Base-by-base conservation (phyloP, 2,329 filamentous ascomycete species). In the Arthrobotrys sphaeroides region DNA sequence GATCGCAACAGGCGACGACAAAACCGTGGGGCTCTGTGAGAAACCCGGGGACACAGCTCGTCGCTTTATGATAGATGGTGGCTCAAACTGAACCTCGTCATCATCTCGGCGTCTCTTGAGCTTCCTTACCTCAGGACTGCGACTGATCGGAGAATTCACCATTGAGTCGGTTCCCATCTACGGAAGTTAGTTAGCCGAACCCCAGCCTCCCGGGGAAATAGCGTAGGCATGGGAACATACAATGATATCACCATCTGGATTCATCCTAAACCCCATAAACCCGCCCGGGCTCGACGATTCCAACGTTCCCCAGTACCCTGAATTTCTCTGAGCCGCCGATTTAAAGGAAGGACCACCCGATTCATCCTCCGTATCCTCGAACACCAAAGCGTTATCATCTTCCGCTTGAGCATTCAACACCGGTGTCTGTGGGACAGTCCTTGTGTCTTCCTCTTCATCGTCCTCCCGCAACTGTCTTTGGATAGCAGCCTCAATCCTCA, bases 401-500 rank as follows among this genome's bases (percentile, higher is more conserved):
- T 69, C 73, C 7, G 28, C 24, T 33, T 76, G 66, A 12, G 66
- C 73, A 28, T 68, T 49, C 24, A 70, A 38, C n/a, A 69, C 49
- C n/a, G 64, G 73, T 12, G 73, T 76, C 40, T 69, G 73, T 20
- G 73, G 64, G 7, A 70, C 64, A 3, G 73, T 76, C 6, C 66
- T 55, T n/a, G 42, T 66, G 20, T 69, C 66, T n/a, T 77, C 61
- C 13, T 77, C 66, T 33, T 78, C 79, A 28, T 80, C 79, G n/a
- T 80, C 79, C 82, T 98, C 95, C 43, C 93, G 91, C 26, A 98
- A 94, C 83, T 97, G 95, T 59, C 93, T 91, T 77, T 99, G 93
- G 3, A 98, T 95, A 83, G 98, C 94, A 38, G 94, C 93, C 84
- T 99, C 95, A 40, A 93, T 90, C 61, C 91, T 90, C 69, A 93